Evolutionary conservation across 108 stramenopile species (phyloP).

Genomic region (Discostella stelligeroides): DNA sequence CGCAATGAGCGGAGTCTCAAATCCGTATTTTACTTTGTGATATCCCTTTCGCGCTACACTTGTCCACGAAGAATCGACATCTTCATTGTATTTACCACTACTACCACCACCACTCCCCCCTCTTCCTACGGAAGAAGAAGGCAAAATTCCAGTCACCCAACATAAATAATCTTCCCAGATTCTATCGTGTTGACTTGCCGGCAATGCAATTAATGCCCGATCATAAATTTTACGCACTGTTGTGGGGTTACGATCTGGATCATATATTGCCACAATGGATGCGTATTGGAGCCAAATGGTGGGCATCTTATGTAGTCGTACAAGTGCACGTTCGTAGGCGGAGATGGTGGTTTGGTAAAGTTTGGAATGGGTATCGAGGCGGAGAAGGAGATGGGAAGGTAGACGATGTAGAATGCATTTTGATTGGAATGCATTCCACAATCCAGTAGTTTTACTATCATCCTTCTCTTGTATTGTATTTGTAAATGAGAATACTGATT

Average conservation of each 20-base stretch:
- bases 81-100: not conserved
- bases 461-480: not conserved
- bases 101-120: not conserved
- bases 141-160: conserved; percentile 76
- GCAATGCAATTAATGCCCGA: conserved; percentile 89
- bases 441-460: not conserved
- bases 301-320: conserved; percentile 91
- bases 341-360: conserved; percentile 26
- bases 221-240: conserved; percentile 82
- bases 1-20: conserved; percentile 37
- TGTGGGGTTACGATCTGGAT: conserved; percentile 47
- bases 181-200: conserved; percentile 90
- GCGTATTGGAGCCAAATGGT: conserved; percentile 90
- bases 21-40: conserved; percentile 49
- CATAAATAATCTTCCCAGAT: conserved; percentile 84
- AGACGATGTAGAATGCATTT: conserved; percentile 4
- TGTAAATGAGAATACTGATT: no score
- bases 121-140: conserved; percentile 19
- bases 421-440: not conserved
- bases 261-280: conserved; percentile 27
- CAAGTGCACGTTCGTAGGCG: conserved; percentile 81
- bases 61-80: not conserved
- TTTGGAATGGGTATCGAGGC: not conserved
- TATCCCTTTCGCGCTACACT: conserved; percentile 22
- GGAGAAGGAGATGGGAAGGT: conserved; percentile 9